Conservation (phyloP, 2,329 filamentous ascomycete species). For the Penicillium fuscoglaucum region DNA sequence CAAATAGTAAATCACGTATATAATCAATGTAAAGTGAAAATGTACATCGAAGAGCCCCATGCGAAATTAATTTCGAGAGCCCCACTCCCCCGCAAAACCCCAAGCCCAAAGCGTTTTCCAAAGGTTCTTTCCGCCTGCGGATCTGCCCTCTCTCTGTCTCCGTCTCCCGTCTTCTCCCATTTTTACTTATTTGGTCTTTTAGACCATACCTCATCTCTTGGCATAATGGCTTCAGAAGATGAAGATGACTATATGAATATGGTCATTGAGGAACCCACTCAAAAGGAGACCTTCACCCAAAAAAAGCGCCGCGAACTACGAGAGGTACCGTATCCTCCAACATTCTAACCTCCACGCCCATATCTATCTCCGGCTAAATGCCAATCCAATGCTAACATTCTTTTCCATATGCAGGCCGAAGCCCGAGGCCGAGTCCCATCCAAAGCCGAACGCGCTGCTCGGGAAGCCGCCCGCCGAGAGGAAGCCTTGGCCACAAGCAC, state of each 20-base stretch:
- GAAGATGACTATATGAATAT: constrained; percentile 98
- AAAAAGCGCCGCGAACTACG: constrained; percentile 55
- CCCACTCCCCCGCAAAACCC: constrained; percentile 17
- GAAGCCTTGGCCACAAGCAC: constrained; percentile 73
- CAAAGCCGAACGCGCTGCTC: constrained; percentile 77
- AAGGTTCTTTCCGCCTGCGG: constrained; percentile 1
- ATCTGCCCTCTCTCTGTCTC: neutral
- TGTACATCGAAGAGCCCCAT: neutral
- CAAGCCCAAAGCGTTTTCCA: constrained; percentile 1
- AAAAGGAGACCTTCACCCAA: constrained; percentile 64
- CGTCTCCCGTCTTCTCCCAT: neutral
- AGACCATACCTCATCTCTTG: neutral
- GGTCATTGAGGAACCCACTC: constrained; percentile 70
- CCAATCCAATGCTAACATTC: constrained; percentile 33
- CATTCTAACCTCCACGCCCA: constrained; percentile 9
- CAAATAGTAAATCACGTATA: too few relatives aligned
- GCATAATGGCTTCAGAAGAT: constrained; percentile 43
- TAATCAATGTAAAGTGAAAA: neutral
- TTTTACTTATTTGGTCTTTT: neutral
- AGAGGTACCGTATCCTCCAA: constrained; percentile 39
- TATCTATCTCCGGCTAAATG: constrained; percentile 52
- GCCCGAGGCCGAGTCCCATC: constrained; percentile 66
- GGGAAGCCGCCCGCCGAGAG: constrained; percentile 71
- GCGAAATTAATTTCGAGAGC: neutral
- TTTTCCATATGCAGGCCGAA: constrained; percentile 56